Conservation (phyloP, 495 filamentous ascomycete genomes). For the Neurospora cerealis region DNA sequence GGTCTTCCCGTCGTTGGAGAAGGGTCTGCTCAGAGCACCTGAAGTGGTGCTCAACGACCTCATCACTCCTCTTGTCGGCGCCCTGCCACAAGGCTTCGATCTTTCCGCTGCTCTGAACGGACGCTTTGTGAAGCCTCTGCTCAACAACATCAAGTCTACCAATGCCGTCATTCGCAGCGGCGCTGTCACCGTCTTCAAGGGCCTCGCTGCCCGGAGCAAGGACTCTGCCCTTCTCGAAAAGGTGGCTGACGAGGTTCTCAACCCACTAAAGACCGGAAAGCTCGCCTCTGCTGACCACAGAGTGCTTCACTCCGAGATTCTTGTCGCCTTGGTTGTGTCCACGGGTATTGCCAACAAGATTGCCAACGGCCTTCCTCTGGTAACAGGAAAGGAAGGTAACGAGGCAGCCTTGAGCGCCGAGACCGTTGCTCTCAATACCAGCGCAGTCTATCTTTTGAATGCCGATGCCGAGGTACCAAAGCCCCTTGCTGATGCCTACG, state of each 20-base stretch:
- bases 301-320: constrained; percentile 66
- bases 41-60: constrained; percentile 78
- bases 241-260: constrained; percentile 64
- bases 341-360: constrained; percentile 51
- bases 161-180: constrained; percentile 68
- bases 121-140: constrained; percentile 69
- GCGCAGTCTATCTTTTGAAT: constrained; percentile 48
- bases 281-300: constrained; percentile 73
- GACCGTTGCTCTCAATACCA: constrained; percentile 53
- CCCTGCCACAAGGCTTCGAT: constrained; percentile 62
- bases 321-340: constrained; percentile 50
- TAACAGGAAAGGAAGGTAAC: constrained; percentile 73
- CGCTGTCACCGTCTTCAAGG: constrained; percentile 58
- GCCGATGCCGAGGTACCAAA: constrained; percentile 49
- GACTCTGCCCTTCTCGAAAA: constrained; percentile 48
- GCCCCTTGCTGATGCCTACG: constrained; percentile 55
- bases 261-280: constrained; percentile 70
- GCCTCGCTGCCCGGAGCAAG: constrained; percentile 48
- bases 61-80: constrained; percentile 54
- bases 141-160: constrained; percentile 83
- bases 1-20: constrained; percentile 73
- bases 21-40: constrained; percentile 76
- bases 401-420: constrained; percentile 73
- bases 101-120: constrained; percentile 60
- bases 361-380: constrained; percentile 50